These are phyloP conservation scores for Rhizoclosmatium globosum DNA, from an alignment of 192 early-diverging fungal species.

Conservation along the genomic window DNA sequence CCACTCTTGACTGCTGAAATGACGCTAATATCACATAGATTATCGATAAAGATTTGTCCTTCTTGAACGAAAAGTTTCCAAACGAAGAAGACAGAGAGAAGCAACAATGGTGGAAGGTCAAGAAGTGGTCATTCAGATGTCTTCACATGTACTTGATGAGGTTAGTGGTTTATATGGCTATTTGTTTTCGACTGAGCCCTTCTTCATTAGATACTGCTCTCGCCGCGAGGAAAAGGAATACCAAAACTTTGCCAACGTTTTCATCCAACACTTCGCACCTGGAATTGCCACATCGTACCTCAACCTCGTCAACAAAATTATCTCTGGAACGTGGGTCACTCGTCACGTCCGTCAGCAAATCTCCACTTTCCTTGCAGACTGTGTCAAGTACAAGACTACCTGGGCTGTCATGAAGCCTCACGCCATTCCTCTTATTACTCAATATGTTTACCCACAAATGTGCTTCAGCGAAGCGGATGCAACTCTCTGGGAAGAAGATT, in stretches of 20 bases:
- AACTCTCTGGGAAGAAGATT: constrained; percentile 92
- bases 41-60: constrained; percentile 34
- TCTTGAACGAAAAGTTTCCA: constrained; percentile 43
- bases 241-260: constrained; percentile 77
- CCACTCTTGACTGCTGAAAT: not conserved
- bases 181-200: not conserved
- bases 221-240: constrained; percentile 46
- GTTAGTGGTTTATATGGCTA: constrained; percentile 11
- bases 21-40: constrained; percentile 9
- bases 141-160: constrained; percentile 83
- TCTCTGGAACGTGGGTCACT: constrained; percentile 77
- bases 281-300: constrained; percentile 88
- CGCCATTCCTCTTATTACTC: constrained; percentile 77
- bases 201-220: constrained; percentile 34
- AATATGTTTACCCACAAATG: constrained; percentile 92
- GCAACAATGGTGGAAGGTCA: constrained; percentile 90
- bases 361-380: constrained; percentile 79
- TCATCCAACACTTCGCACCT: constrained; percentile 90
- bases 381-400: constrained; percentile 87
- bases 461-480: constrained; percentile 88
- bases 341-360: constrained; percentile 73
- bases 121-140: constrained; percentile 90
- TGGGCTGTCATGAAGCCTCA: constrained; percentile 94
- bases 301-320: constrained; percentile 79
- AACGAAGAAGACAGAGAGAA: constrained; percentile 79